Evolutionary conservation across 805 yeast species (phyloP), one percentile per base, ranked within the genome.

Genomic region (Yarrowia osloensis): DNA sequence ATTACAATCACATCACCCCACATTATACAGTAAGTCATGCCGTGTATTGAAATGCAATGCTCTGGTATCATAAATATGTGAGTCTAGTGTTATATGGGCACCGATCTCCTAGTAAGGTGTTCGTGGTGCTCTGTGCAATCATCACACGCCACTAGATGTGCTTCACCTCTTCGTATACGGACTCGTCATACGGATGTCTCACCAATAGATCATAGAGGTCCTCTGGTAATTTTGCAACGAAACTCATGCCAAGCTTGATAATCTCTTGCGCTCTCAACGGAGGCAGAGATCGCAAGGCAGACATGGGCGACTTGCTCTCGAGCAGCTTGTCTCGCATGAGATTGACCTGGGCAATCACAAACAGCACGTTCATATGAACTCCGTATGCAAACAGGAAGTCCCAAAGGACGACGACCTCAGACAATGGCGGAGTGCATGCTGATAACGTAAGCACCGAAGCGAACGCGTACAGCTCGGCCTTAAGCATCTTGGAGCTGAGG

Each of bases 351-450:
- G 97, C 94, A 9, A 91, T 90, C 2, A 92, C 85, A 71, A 91
- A 89, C 42, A 93, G 79, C 31, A 93, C 84, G 77, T 93, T 92
- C 87, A 91, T 83, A 73, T 93, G 97, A 21, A 89, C 85, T 0
- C 98, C 98, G 73, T 90, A 92, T 3, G 97, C 96, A 76, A 92
- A 89, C 71, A 91, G 77, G 70, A 92, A 89, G 75, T 92, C 98
- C 98, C 98, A 92, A 19, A 92, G 80, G 68, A 86, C 84, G 42
- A 92, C 77, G 1, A 90, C 89, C 70, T 92, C 91, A 35, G 80
- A 78, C 52, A 93, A 79, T 0, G 97, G 93, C 11, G 96, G 96
- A 6, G 96, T 91, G 72, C 97, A 90, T 2, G 97, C 94, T 67
- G 93, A 86, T 55, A 93, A 78, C 0, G 98, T 92, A 70, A 93